Conservation (phyloP, 345 rosid species). For the Excoecaria cochinchinensis region DNA sequence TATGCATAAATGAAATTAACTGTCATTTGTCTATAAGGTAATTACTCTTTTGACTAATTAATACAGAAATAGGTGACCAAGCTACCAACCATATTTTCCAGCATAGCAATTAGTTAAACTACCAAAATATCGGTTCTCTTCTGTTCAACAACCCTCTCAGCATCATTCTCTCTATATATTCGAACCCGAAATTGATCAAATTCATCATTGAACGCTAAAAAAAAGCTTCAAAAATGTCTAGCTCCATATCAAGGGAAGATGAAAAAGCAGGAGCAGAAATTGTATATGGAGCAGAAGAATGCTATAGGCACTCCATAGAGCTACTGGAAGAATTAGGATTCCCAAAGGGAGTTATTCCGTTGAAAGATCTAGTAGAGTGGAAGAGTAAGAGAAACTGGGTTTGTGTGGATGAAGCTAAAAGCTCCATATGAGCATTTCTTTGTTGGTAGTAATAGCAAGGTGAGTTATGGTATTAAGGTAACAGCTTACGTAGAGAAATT, state of each 20-base stretch:
- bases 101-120: conserved; percentile 15
- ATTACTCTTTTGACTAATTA: background rate
- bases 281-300: conserved; percentile 66
- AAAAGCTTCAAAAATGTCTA: conserved; percentile 30
- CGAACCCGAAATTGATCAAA: background rate
- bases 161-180: background rate
- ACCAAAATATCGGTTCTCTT: background rate
- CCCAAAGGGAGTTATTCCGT: conserved; percentile 83
- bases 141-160: conserved; percentile 25
- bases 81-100: background rate
- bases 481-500: conserved; percentile 75
- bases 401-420: conserved; percentile 87
- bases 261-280: conserved; percentile 73
- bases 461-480: conserved; percentile 67
- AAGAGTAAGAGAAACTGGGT: conserved; percentile 72
- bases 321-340: conserved; percentile 84
- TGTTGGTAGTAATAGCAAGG: conserved; percentile 50
- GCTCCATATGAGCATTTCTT: conserved; percentile 82
- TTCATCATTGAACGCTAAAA: background rate
- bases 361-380: conserved; percentile 82
- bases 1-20: too few relatives aligned
- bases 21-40: background rate
- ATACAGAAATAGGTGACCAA: background rate
- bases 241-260: conserved; percentile 23
- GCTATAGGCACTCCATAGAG: conserved; percentile 58